Percentiles rank a stretch among this genome's conserved stretches.
These are phyloP conservation scores for Apiospora hydei DNA, from an alignment of 2,329 filamentous ascomycete genomes.

Conservation along the genomic window DNA sequence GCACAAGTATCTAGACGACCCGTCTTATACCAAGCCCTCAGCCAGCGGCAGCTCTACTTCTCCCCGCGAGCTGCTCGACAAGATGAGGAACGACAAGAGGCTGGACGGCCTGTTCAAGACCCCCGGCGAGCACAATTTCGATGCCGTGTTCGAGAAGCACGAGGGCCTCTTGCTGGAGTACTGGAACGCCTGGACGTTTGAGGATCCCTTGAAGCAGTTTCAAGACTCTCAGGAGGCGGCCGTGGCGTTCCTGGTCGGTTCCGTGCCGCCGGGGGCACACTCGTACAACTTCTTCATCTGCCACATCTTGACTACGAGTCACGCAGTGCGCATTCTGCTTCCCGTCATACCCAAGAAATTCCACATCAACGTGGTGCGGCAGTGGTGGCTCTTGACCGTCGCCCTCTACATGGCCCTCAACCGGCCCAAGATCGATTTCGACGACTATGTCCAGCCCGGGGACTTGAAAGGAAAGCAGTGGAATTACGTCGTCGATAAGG, in stretches of 20 bases:
- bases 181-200: conserved; percentile 86
- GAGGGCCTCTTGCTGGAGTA: conserved; percentile 80
- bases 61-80: conserved; percentile 74
- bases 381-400: conserved; percentile 90
- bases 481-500: conserved; percentile 77
- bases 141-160: conserved; percentile 70
- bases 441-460: conserved; percentile 65
- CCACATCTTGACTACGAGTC: conserved; percentile 83
- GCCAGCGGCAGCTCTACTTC: conserved; percentile 65
- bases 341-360: conserved; percentile 76
- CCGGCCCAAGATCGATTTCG: conserved; percentile 74
- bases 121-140: conserved; percentile 68
- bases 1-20: conserved; percentile 75
- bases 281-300: conserved; percentile 85
- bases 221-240: conserved; percentile 71
- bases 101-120: conserved; percentile 72
- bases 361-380: conserved; percentile 76
- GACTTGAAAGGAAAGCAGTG: conserved; percentile 74
- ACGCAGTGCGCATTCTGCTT: conserved; percentile 86
- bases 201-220: conserved; percentile 77
- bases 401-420: conserved; percentile 79
- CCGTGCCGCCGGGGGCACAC: conserved; percentile 62
- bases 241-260: conserved; percentile 67
- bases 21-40: conserved; percentile 71
- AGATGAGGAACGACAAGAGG: conserved; percentile 71